Evolutionary conservation across 176 grass and related monocot genomes (phyloP), one percentile per base, ranked within the genome.

Genomic region (Rhynchospora tenuis): DNA sequence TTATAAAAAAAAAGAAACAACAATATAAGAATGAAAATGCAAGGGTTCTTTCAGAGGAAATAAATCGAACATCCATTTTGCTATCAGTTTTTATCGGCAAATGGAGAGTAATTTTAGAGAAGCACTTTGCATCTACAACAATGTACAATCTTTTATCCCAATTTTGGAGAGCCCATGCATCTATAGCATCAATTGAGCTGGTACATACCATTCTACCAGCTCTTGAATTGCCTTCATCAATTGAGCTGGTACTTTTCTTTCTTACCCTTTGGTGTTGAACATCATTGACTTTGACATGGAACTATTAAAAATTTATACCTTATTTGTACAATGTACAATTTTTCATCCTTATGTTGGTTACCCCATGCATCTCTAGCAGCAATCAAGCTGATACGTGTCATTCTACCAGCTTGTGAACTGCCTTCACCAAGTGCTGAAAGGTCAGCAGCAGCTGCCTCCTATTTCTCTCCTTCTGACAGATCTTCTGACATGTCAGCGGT

Each of bases 401-500:
- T 87, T 87, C 89, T 80, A 22, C 85, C 80, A 66, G 80, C 60
- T 66, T 60, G 75, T 85, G 68, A 75, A 67, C 76, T 87, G 69
- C 59, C 64, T 14, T 87, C 89, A 78, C 85, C 85, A 82, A 85
- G 68, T 67, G 85, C 20, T 67, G 81, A 82, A 54, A 64, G 15
- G 85, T 87, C 82, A 43, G 51, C 78, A 42, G 52, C 65, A 50
- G 42, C 16, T 14, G 83, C 63, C 64, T 83, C 82, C 75, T 81
- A 74, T 78, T 47, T 82, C 44, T 90, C 89, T 63, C 89, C 89
- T 66, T 90, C 89, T 29, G 85, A 90, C 20, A 90, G 63, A 59
- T 90, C 89, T 82, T 89, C 88, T 79, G 89, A 90, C 89, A 90
- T 87, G 76, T 87, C 89, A 61, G 85, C 89, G 54, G 89, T 85